Evolutionary conservation across 2,329 filamentous ascomycete genomes (phyloP), one percentile per base, ranked within the genome.

Genomic region (Aspergillus sp.): DNA sequence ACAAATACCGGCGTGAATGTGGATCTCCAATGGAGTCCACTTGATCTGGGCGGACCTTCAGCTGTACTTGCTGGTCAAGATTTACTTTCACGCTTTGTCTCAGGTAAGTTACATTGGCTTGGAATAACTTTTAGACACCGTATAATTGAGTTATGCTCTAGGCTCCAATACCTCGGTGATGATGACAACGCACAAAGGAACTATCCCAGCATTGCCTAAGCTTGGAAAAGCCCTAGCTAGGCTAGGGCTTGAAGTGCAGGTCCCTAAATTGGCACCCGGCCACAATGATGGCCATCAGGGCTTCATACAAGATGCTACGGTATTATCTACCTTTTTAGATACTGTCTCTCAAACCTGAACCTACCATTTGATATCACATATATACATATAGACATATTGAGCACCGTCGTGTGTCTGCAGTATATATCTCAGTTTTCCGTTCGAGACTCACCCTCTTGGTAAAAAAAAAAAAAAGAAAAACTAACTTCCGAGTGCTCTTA

Each of bases 81-180:
- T 47, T 78, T 97, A 19, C 75, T 98, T 9, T 96, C 91, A 2
- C 86, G 90, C 66, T 98, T 95, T 68, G 79, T 97, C 11, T 98
- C 93, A 3, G 92, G 83, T 84, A 68, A 48, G 73, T 62, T n/a
- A 31, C 3, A 31, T 19, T 15, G 33, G 7, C n/a, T 27, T 23
- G 19, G 2, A 4, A 11, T n/a, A 31, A 19, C 8, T 11, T 17
- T 44, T 12, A 35, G 35, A n/a, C 27, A 19, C 27, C 12, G 45
- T 45, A 41, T 59, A 31, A 47, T 40, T 62, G 33, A 68, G 56
- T 31, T 17, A 27, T 52, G 24, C 23, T 35, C 1, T 55, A 85
- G 83, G 92, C 8, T 87, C 84, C 71, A 97, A 98, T 75, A 92
- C 90, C 1, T 91, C 86, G 19, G 76, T 98, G 45, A 90, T 87